Evolutionary conservation across 83 land plant genomes (phyloP), one percentile per base, ranked within the genome.

Genomic region (Thuja plicata): DNA sequence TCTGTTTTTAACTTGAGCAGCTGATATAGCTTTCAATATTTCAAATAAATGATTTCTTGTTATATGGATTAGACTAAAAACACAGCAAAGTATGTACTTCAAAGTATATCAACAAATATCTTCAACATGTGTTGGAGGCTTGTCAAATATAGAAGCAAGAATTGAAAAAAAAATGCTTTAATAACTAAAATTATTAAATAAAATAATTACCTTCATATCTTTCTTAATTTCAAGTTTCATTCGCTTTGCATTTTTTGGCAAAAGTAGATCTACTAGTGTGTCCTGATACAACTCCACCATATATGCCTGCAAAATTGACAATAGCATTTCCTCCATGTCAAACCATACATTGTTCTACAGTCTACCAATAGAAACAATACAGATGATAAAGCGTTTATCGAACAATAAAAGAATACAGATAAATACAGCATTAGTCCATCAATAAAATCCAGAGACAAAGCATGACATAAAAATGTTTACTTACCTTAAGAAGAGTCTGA

Each of bases 201-300:
- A 21, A 50, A 80, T 80, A 35, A 11, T 88, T 89, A 98, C 99
- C 99, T 96, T 98, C 19, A 95, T 87, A 87, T 98, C 99, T 85
- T 97, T 97, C 91, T 98, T 98, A 32, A 98, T 97, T 11, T 98
- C 99, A 83, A 97, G 90, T 85, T 96, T 98, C 87, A 88, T 89
- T 74, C 93, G 95, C 91, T 94, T 95, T 41, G 90, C 95, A 95
- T 96, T 89, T 92, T 91, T 97, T 73, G 97, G 98, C 86, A 97
- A 85, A 60, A 98, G 88, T 43, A 98, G 92, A 92, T 98, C 99
- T 3, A 98, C 92, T 12, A 98, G 94, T 52, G 97, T 92, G 89
- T 98, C 99, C 90, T 98, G 99, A 89, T 98, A 98, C 41, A 98
- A 89, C 89, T 98, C 99, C 85, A 98, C 93, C 99, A 97, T 97